Evolutionary conservation across 2,329 filamentous ascomycete species (phyloP), one percentile per base, ranked within the genome.

Genomic region (Bipolaris oryzae): DNA sequence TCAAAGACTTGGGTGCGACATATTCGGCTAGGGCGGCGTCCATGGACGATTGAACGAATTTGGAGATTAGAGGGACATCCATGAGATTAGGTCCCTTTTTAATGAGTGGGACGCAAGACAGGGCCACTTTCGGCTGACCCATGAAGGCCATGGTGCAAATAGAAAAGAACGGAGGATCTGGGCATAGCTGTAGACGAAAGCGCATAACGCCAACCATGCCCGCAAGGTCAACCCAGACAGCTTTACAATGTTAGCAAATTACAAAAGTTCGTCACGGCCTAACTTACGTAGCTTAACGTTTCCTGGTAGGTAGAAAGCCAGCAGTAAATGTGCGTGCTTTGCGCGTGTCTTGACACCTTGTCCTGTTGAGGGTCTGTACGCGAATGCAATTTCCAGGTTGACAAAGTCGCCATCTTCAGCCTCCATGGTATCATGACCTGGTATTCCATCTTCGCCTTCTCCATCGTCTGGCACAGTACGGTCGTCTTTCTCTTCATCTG

Each of bases 331-430:
- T 31, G 89, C 89, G 66, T 90, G 90, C 67, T 89, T 89, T 15
- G 87, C 83, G 60, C 89, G 88, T 47, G 81, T 79, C 61, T 80
- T 81, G 60, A 90, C 79, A 2, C 83, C 85, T 60, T 84, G 86
- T 7, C 82, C 84, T 0, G 85, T 84, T 28, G 87, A 82, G 9
- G 87, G 85, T 34, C 87, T 82, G 72, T 92, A 93, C 1, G 89
- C 87, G 66, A 92, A 88, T 0, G 88, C 88, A 15, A 92, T 78
- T 70, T 93, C 90, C 50, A 92, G 76, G 67, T 92, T 92, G 72
- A 92, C 83, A 66, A 92, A 92, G 61, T 91, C 89, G 10, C 89
- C 89, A 70, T 91, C 88, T 72, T 91, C 89, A 2, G 87, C 89
- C 65, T 90, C 86, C 87, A 91, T 89, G 10, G 65, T 69, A 9